Evolutionary conservation across 768 basidiomycete genomes (phyloP), one percentile per base, ranked within the genome.

Genomic region (Udeniomyces megalosporus): DNA sequence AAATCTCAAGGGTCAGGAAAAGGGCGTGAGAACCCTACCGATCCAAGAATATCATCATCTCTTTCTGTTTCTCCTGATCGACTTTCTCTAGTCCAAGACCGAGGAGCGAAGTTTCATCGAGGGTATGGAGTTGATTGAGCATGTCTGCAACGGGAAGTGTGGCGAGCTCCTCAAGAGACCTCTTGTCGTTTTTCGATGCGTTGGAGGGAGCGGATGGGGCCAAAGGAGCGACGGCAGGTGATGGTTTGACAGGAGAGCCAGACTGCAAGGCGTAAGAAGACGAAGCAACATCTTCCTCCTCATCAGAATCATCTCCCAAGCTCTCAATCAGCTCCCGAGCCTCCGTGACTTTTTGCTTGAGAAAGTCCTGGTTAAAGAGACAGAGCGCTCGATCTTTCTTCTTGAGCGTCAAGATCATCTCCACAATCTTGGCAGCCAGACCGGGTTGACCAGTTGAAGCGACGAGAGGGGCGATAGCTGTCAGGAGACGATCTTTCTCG

Each of bases 381-480:
- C 89, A 91, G 81, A 92, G 80, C 0, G 88, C 88, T 15, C 89
- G 81, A 67, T 93, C 90, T 64, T 85, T 81, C 74, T 90, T 92
- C 1, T 86, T 83, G 20, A 93, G 78, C 67, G 82, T 84, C 84
- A 90, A 86, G 38, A 92, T 74, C 55, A 93, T 76, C 26, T 85
- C 86, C 0, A 84, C 82, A 49, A 92, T 78, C 66, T 86, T 84
- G 2, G 69, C 69, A 49, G 82, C 80, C 55, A 81, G 79, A n/a
- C n/a, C n/a, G 0, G 76, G 70, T 4, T 79, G 75, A 46, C 67
- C 62, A 15, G 65, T 26, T 28, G n/a, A n/a, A 11, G 22, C 3
- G 71, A 88, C 85, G 5, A 86, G 76, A 69, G 78, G 81, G 64
- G 75, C 71, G 49, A 91, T 79, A 2, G 86, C 84, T 4, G 76